phyloP scores from a whole-genome alignment of 169 alveolate species.

The Plasmodium gaboni region DNA sequence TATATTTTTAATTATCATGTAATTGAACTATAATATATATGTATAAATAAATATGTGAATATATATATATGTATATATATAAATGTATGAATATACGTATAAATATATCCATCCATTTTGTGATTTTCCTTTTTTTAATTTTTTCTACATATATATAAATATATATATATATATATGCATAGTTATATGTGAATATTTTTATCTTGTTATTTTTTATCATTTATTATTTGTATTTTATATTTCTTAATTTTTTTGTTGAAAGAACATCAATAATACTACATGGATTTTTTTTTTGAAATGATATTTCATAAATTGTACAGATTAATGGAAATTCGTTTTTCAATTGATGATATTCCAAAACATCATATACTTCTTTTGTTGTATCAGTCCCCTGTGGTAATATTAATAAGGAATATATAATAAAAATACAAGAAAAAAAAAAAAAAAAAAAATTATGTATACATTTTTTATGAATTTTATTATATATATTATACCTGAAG shows the following conservation, averaged over 20 bases:
- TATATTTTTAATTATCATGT: too few species aligned
- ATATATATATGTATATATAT: neutral
- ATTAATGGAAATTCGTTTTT: slow-evolving; percentile 50
- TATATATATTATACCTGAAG: slow-evolving; percentile 82
- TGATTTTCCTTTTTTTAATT: slow-evolving; percentile 7
- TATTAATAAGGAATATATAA: neutral
- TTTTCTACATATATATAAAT: neutral
- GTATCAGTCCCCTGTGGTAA: slow-evolving; percentile 47
- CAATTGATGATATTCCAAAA: slow-evolving; percentile 47
- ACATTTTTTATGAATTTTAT: neutral
- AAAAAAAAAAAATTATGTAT: neutral
- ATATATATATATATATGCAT: too few species aligned
- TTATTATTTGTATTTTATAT: slow-evolving; percentile 34
- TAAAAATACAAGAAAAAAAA: neutral
- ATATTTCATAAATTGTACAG: slow-evolving; percentile 56
- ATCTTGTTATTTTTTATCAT: slow-evolving; percentile 1
- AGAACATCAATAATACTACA: slow-evolving; percentile 55
- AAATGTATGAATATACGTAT: neutral
- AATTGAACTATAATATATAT: neutral
- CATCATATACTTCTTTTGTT: slow-evolving; percentile 44
- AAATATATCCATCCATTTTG: neutral
- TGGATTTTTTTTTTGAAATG: slow-evolving; percentile 50
- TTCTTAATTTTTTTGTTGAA: slow-evolving; percentile 72
- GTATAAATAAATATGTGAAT: neutral
- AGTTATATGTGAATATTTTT: neutral